Conservation (phyloP, 108 stramenopile species). For the Pseudonitzschia pungens region DNA sequence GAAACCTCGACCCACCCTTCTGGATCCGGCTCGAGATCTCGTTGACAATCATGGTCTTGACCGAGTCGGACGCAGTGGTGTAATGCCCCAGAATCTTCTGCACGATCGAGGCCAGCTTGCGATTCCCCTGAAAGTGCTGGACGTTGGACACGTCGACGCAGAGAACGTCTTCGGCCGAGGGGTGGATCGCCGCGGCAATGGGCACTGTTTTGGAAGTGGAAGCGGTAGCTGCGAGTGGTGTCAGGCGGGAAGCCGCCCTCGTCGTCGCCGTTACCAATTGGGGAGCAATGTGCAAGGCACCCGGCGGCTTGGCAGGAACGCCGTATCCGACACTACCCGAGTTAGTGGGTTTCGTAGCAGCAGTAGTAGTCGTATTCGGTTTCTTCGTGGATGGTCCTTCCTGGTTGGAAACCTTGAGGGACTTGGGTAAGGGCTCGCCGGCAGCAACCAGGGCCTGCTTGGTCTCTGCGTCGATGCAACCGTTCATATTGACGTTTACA, state of each 20-base stretch:
- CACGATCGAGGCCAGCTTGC: constrained; percentile 21
- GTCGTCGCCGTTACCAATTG: background rate
- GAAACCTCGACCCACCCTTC: constrained; percentile 26
- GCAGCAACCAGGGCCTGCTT: no score
- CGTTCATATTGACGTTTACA: no score
- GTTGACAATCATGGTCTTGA: constrained; percentile 23
- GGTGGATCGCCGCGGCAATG: background rate
- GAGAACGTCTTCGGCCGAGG: background rate
- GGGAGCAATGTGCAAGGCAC: background rate
- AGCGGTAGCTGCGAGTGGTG: background rate
- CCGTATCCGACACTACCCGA: no score
- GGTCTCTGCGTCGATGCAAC: no score
- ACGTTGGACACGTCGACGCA: constrained; percentile 5
- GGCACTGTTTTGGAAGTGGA: background rate
- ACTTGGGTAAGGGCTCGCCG: no score
- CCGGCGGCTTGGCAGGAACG: no score
- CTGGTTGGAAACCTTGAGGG: no score
- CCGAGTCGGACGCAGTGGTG: constrained; percentile 15
- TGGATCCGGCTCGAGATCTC: constrained; percentile 20
- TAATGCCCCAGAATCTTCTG: constrained; percentile 16
- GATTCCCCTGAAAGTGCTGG: constrained; percentile 20
- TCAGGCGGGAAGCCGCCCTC: background rate
- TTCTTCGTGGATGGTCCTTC: no score
- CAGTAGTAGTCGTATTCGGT: no score
- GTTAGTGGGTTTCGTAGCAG: no score